Conservation (phyloP, 2,329 filamentous ascomycete genomes). For the Nannizzia gypsea region DNA sequence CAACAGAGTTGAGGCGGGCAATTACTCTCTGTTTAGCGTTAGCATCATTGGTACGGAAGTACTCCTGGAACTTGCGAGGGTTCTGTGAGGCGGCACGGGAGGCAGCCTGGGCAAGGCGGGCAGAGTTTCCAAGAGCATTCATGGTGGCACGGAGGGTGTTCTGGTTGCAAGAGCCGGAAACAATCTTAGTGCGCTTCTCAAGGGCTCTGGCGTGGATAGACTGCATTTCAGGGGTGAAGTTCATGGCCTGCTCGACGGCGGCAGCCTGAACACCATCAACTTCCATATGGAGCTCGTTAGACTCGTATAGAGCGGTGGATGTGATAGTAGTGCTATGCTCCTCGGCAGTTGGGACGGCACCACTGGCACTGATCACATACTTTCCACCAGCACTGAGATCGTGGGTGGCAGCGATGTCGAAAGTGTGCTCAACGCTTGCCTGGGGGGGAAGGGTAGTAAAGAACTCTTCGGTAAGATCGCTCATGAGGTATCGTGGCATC, state of each 20-base stretch:
- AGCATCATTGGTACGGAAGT: constrained; percentile 49
- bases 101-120: constrained; percentile 41
- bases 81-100: constrained; percentile 37
- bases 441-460: constrained; percentile 8
- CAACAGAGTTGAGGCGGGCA: constrained; percentile 42
- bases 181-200: constrained; percentile 13
- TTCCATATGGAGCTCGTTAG: constrained; percentile 46
- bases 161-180: constrained; percentile 44
- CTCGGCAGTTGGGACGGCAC: constrained; percentile 6
- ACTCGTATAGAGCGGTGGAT: constrained; percentile 45
- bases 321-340: constrained; percentile 38
- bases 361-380: constrained; percentile 6
- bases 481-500: background rate
- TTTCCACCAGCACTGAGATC: constrained; percentile 9
- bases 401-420: constrained; percentile 11
- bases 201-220: constrained; percentile 1
- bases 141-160: constrained; percentile 34
- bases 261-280: constrained; percentile 48
- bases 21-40: constrained; percentile 41
- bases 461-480: constrained; percentile 2
- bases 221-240: constrained; percentile 8
- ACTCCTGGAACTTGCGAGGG: constrained; percentile 41
- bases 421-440: constrained; percentile 2
- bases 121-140: constrained; percentile 44
- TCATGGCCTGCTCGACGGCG: constrained; percentile 38